Percentiles rank a stretch among this genome's conserved stretches.
These are phyloP conservation scores for Cercospora beticola DNA, from an alignment of 2,329 filamentous ascomycete genomes.

Conservation along the genomic window DNA sequence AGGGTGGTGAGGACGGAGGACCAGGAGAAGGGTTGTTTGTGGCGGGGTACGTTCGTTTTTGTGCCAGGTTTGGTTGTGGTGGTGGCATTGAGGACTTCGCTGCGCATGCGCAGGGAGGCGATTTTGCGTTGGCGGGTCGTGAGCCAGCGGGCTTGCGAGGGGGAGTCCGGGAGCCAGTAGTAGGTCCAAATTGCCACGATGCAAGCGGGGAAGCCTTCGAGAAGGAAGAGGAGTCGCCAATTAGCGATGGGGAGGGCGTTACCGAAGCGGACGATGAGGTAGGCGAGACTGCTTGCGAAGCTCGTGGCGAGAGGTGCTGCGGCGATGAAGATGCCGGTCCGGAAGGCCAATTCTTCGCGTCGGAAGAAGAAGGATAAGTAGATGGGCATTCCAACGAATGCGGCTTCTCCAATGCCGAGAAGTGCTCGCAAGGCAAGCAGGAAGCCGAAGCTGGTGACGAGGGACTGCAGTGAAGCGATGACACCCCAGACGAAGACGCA, in stretches of 20 bases:
- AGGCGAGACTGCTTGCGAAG: slow-evolving; percentile 76
- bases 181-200: slow-evolving; percentile 72
- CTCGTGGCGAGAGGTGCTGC: slow-evolving; percentile 63
- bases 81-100: slow-evolving; percentile 37
- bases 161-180: slow-evolving; percentile 73
- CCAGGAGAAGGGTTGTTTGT: slow-evolving; percentile 42
- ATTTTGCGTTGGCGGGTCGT: slow-evolving; percentile 56
- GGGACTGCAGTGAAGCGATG: slow-evolving; percentile 68
- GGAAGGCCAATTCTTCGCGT: slow-evolving; percentile 72
- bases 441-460: slow-evolving; percentile 50
- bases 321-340: slow-evolving; percentile 83
- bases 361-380: slow-evolving; percentile 65
- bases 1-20: slow-evolving; percentile 61
- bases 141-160: slow-evolving; percentile 49
- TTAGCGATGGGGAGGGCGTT: slow-evolving; percentile 65
- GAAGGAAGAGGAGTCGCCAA: slow-evolving; percentile 80
- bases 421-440: slow-evolving; percentile 61
- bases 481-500: slow-evolving; percentile 79
- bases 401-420: slow-evolving; percentile 60
- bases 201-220: slow-evolving; percentile 83
- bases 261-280: slow-evolving; percentile 71
- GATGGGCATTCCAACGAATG: slow-evolving; percentile 64
- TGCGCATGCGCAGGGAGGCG: slow-evolving; percentile 65
- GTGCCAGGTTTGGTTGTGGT: slow-evolving; percentile 8
- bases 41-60: slow-evolving; percentile 18